Percentiles rank a stretch among this genome's conserved stretches.
These are phyloP conservation scores for Pisolithus marmoratus DNA, from an alignment of 768 basidiomycete species.

Conservation along the genomic window DNA sequence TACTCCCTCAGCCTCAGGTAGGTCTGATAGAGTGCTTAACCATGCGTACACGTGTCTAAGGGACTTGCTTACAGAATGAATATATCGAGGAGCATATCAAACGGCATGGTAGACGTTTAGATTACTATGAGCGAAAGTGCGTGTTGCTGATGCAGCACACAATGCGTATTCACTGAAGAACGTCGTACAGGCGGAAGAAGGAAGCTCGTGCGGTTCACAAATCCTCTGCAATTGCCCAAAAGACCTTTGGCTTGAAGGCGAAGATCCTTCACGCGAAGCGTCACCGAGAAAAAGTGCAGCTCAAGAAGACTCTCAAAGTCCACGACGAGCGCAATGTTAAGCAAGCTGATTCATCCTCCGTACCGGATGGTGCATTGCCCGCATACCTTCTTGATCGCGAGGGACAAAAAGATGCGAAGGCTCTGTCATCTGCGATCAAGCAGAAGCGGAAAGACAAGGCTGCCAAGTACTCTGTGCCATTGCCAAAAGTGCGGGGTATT, in stretches of 20 bases:
- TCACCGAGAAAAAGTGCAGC: slow-evolving; percentile 95
- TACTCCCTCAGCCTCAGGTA: slow-evolving; percentile 59
- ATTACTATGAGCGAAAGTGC: slow-evolving; percentile 93
- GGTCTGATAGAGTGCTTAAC: neutral
- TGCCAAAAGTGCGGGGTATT: slow-evolving; percentile 96
- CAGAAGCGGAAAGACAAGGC: slow-evolving; percentile 99
- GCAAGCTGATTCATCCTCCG: slow-evolving; percentile 76
- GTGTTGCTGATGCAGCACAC: slow-evolving; percentile 22
- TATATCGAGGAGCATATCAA: slow-evolving; percentile 99
- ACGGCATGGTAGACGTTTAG: slow-evolving; percentile 91
- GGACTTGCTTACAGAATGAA: slow-evolving; percentile 64
- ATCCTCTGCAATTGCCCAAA: slow-evolving; percentile 82
- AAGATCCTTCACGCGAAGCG: slow-evolving; percentile 97
- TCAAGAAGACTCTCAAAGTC: slow-evolving; percentile 99
- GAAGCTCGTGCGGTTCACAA: slow-evolving; percentile 75
- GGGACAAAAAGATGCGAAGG: slow-evolving; percentile 97
- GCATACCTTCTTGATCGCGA: slow-evolving; percentile 96
- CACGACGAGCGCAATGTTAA: slow-evolving; percentile 99
- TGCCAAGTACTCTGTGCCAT: slow-evolving; percentile 93
- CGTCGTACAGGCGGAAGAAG: slow-evolving; percentile 60
- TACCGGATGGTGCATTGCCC: slow-evolving; percentile 88
- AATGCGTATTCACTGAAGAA: neutral
- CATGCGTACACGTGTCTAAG: slow-evolving; percentile 7
- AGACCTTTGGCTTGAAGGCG: slow-evolving; percentile 93
- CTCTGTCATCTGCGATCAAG: slow-evolving; percentile 92